Evolutionary conservation across 345 rosid genomes (phyloP), one percentile per base, ranked within the genome.

Genomic region (Camelina laxa): DNA sequence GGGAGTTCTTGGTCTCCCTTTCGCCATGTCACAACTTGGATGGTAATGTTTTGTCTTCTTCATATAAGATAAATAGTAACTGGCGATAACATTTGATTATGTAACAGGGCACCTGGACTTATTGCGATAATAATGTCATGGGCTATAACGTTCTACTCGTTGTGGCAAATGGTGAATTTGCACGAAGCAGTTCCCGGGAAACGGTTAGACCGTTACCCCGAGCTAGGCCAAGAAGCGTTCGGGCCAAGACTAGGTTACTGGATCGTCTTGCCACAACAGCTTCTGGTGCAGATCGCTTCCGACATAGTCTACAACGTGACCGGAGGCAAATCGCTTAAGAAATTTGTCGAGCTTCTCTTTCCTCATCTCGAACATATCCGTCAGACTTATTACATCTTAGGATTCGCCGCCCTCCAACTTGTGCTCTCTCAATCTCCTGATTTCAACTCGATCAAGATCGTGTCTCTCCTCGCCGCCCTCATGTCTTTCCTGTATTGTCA

Each of bases 101-200:
- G 14, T n/a, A 35, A 35, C 82, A 91, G 97, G 96, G 93, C 88
- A 53, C 96, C 96, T 13, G 97, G 97, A 39, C 74, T 88, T 6
- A 80, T 21, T 16, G 61, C 86, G 15, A 48, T 89, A 11, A 16
- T 89, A 9, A 14, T 88, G 44, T 91, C 97, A 42, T 91, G 96
- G 97, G n/a, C 76, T n/a, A 84, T 89, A 75, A 91, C 97, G 15
- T 80, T 91, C 3, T 91, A 88, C 70, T 86, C 97, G 1, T 78
- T 91, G 17, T 91, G 97, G 96, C 97, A 91, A 75, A 87, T 91
- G 96, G 93, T 91, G 27, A 82, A 89, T 48, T 81, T 89, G 87
- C 97, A 91, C 56, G 97, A 88, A 70, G 73, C 85, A 82, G 93
- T 87, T 7, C 91, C 97, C 0, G 96, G 97, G 11, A 88, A 76